These are phyloP conservation scores for Dactylis glomerata DNA, from an alignment of 176 grass and related monocot genomes.

Conservation along the genomic window DNA sequence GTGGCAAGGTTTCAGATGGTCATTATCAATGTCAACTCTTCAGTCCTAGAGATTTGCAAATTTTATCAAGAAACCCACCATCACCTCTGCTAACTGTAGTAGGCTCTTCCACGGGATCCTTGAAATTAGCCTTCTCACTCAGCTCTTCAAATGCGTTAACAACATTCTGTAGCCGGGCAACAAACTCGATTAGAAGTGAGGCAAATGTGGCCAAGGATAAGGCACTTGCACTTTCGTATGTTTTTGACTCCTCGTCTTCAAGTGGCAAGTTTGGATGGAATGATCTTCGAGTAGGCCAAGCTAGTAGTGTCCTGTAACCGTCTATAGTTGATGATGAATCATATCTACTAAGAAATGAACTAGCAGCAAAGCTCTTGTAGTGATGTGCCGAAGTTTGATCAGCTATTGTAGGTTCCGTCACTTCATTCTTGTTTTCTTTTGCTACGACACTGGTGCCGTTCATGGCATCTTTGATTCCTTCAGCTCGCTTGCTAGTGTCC, in stretches of 20 bases:
- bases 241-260: conserved; percentile 62
- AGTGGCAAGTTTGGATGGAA: conserved; percentile 47
- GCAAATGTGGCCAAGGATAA: conserved; percentile 89
- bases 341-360: conserved; percentile 44
- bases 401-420: conserved; percentile 36
- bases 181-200: conserved; percentile 92
- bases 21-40: conserved; percentile 40
- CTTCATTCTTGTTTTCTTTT: conserved; percentile 42
- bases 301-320: conserved; percentile 33
- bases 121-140: conserved; percentile 74
- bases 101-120: conserved; percentile 69
- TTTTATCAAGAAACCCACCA: conserved; percentile 34
- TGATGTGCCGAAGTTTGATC: conserved; percentile 39
- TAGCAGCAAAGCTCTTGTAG: conserved; percentile 52
- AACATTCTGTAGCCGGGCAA: conserved; percentile 88
- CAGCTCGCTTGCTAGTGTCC: conserved; percentile 51
- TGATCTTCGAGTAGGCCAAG: conserved; percentile 76
- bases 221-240: conserved; percentile 91
- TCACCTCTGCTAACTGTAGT: conserved; percentile 14
- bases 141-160: conserved; percentile 90
- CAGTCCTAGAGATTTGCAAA: conserved; percentile 39
- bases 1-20: conserved; percentile 19
- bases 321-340: conserved; percentile 59
- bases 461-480: conserved; percentile 44
- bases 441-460: background rate